Conservation (phyloP, 2,329 filamentous ascomycete species). For the Cladosporium sp. region DNA sequence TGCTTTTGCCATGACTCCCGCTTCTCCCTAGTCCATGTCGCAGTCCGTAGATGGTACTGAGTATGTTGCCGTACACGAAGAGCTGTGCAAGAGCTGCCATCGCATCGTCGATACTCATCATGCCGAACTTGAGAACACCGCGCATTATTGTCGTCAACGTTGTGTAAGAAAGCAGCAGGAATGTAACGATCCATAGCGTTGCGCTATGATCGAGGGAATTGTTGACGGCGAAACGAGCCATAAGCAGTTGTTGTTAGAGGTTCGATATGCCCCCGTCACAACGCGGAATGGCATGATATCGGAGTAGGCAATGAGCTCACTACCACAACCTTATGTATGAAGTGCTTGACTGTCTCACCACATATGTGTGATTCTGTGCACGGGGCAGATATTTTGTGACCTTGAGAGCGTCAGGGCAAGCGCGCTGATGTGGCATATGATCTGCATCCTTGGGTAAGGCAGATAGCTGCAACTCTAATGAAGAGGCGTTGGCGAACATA, state of each 20-base stretch:
- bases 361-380: too few relatives aligned
- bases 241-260: background rate
- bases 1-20: background rate
- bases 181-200: background rate
- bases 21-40: background rate
- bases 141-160: background rate
- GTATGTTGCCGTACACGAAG: background rate
- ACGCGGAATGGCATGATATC: too few relatives aligned
- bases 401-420: too few relatives aligned
- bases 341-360: too few relatives aligned
- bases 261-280: too few relatives aligned
- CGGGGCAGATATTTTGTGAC: too few relatives aligned
- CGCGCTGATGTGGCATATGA: too few relatives aligned
- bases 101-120: background rate
- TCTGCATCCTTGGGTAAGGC: too few relatives aligned
- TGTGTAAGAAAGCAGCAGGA: background rate
- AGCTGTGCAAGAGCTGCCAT: background rate
- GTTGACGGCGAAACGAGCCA: background rate
- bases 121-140: background rate
- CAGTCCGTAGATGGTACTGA: background rate
- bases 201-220: background rate
- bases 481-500: too few relatives aligned
- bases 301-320: too few relatives aligned
- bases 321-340: too few relatives aligned
- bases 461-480: too few relatives aligned